Conservation (phyloP, 2,329 filamentous ascomycete species). For the Monascus ruber region DNA sequence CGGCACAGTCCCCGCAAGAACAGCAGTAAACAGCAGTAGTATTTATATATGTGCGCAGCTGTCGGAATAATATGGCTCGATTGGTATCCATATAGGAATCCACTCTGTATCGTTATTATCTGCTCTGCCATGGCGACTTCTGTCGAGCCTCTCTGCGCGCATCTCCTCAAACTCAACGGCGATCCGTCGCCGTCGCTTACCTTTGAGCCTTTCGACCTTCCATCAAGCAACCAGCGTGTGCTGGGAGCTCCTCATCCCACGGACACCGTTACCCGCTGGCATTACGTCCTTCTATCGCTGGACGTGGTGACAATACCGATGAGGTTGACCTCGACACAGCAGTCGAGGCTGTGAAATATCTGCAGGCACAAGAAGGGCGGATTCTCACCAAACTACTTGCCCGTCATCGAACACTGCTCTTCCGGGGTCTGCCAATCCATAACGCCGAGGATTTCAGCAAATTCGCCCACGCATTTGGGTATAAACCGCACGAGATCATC, state of each 20-base stretch:
- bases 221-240: slow-evolving; percentile 30
- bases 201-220: slow-evolving; percentile 32
- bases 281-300: slow-evolving; percentile 19
- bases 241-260: slow-evolving; percentile 30
- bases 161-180: too few relatives aligned
- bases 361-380: slow-evolving; percentile 9
- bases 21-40: too few relatives aligned
- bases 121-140: too few relatives aligned
- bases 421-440: slow-evolving; percentile 36
- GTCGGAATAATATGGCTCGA: too few relatives aligned
- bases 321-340: slow-evolving; percentile 20
- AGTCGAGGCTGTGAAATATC: slow-evolving; percentile 26
- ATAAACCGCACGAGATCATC: slow-evolving; percentile 39
- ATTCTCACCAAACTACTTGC: slow-evolving; percentile 33
- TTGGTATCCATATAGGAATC: too few relatives aligned
- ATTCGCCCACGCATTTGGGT: slow-evolving; percentile 41
- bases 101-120: too few relatives aligned
- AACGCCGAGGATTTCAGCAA: slow-evolving; percentile 36
- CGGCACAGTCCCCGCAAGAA: too few relatives aligned
- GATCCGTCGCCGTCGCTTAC: slow-evolving; percentile 2
- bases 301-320: slow-evolving; percentile 1
- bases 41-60: too few relatives aligned
- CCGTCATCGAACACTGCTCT: slow-evolving; percentile 37
- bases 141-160: too few relatives aligned
- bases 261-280: slow-evolving; percentile 31